phyloP scores from a whole-genome alignment of 1,284 basidiomycete species.

The Cryptococcus sp. region DNA sequence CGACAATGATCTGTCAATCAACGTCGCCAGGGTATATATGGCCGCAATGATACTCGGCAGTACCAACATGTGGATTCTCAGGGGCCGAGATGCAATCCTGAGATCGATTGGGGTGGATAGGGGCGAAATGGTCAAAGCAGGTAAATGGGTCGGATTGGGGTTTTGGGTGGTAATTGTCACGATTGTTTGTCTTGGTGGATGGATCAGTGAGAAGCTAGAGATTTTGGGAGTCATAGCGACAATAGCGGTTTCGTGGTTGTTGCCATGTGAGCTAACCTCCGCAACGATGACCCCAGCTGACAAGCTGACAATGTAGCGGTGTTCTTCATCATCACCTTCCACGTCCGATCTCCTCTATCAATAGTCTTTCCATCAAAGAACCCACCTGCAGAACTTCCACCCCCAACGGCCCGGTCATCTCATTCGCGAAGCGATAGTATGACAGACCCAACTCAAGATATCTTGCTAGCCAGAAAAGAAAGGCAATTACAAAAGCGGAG shows the following conservation, averaged over 20 bases:
- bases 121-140: slow-evolving; percentile 35
- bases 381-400: slow-evolving; percentile 5
- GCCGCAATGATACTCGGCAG: slow-evolving; percentile 32
- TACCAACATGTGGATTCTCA: slow-evolving; percentile 39
- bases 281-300: background rate
- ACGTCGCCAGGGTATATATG: slow-evolving; percentile 44
- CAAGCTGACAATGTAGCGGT: slow-evolving; percentile 28
- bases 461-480: slow-evolving; percentile 48
- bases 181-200: slow-evolving; percentile 38
- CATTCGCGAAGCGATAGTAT: slow-evolving; percentile 22
- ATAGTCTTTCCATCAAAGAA: slow-evolving; percentile 44
- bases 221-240: slow-evolving; percentile 40
- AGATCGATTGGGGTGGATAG: slow-evolving; percentile 36
- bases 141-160: slow-evolving; percentile 39
- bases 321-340: slow-evolving; percentile 50
- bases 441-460: slow-evolving; percentile 39
- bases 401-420: background rate
- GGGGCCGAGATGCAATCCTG: slow-evolving; percentile 43
- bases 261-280: slow-evolving; percentile 40
- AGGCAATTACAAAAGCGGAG: slow-evolving; percentile 48
- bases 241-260: slow-evolving; percentile 44
- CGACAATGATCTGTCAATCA: slow-evolving; percentile 42
- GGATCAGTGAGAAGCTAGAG: slow-evolving; percentile 42
- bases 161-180: slow-evolving; percentile 38
- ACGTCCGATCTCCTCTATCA: slow-evolving; percentile 47